These are phyloP conservation scores for Sugiyamaella neomexicana DNA, from an alignment of 1,139 yeast species.

Conservation along the genomic window DNA sequence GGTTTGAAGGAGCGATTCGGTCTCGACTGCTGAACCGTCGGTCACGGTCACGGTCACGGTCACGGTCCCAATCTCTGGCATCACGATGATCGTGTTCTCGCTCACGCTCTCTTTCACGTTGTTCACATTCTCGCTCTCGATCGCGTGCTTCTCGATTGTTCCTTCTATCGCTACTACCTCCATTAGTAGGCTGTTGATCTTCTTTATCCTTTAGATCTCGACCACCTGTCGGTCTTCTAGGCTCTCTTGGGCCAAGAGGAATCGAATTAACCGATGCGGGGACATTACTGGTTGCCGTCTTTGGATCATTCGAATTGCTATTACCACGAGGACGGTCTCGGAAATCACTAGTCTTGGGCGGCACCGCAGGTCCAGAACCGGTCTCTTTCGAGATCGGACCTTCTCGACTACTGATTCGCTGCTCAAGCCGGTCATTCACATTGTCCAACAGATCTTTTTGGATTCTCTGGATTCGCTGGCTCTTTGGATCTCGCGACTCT, in stretches of 20 bases:
- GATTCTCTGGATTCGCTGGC: conserved; percentile 9
- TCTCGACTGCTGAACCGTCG: neutral
- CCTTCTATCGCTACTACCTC: conserved; percentile 7
- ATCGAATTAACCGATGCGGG: conserved; percentile 5
- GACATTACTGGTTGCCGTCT: neutral
- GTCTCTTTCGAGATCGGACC: too few relatives aligned
- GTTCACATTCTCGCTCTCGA: conserved; percentile 22
- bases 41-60: conserved; percentile 1
- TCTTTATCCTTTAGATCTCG: conserved; percentile 5
- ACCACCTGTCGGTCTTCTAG: neutral
- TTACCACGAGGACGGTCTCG: neutral
- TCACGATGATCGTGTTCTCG: conserved; percentile 2
- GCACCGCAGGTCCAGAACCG: neutral
- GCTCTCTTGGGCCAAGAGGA: conserved; percentile 13
- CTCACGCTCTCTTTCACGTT: conserved; percentile 21
- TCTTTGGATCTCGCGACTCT: conserved; percentile 3
- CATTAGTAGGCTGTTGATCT: neutral
- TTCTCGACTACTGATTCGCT: neutral
- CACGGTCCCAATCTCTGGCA: neutral
- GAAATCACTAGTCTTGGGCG: neutral
- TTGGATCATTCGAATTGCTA: conserved; percentile 5
- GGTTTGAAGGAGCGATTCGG: neutral
- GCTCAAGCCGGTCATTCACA: conserved; percentile 7
- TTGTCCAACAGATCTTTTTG: conserved; percentile 4
- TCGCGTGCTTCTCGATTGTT: conserved; percentile 13